Percentiles rank a stretch among this genome's conserved stretches.
Conservation (phyloP, 345 rosid genomes). For the Sonneratia alba region DNA sequence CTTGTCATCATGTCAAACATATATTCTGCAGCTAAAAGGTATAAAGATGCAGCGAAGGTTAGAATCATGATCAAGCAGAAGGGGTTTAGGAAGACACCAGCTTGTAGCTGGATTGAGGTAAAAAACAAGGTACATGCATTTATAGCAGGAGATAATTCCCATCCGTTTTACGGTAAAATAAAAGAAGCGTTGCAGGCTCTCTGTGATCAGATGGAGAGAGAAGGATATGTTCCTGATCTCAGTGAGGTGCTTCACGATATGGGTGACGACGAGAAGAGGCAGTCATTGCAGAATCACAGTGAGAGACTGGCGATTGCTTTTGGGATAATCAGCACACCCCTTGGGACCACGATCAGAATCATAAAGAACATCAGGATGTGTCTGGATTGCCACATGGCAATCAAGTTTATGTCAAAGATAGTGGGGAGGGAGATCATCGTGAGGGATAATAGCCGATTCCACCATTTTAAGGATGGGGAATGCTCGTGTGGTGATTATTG, state of each 20-base stretch:
- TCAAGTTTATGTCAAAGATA: slow-evolving; percentile 52
- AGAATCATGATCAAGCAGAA: slow-evolving; percentile 38
- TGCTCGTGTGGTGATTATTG: slow-evolving; percentile 82
- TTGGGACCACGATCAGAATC: slow-evolving; percentile 63
- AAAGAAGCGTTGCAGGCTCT: slow-evolving; percentile 35
- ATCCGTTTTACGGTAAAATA: slow-evolving; percentile 38
- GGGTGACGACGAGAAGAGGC: slow-evolving; percentile 65
- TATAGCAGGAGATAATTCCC: slow-evolving; percentile 64
- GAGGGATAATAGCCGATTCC: slow-evolving; percentile 70
- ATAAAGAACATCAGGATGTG: slow-evolving; percentile 61
- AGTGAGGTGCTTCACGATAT: slow-evolving; percentile 61
- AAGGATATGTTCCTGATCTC: slow-evolving; percentile 63
- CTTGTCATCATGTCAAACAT: slow-evolving; percentile 63
- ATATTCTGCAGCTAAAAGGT: slow-evolving; percentile 58
- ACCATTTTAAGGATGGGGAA: slow-evolving; percentile 54
- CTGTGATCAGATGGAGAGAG: slow-evolving; percentile 50
- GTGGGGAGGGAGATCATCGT: slow-evolving; percentile 58
- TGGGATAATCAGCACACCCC: slow-evolving; percentile 53
- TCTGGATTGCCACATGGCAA: slow-evolving; percentile 56
- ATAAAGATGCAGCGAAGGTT: slow-evolving; percentile 50
- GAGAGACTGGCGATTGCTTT: slow-evolving; percentile 72
- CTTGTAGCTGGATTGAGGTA: slow-evolving; percentile 82
- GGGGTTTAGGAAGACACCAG: slow-evolving; percentile 61
- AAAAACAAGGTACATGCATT: slow-evolving; percentile 57
- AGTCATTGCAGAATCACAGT: slow-evolving; percentile 42